Evolutionary conservation across 306 rosid genomes (phyloP), one percentile per base, ranked within the genome.

Genomic region (Cucurbita maxima): DNA sequence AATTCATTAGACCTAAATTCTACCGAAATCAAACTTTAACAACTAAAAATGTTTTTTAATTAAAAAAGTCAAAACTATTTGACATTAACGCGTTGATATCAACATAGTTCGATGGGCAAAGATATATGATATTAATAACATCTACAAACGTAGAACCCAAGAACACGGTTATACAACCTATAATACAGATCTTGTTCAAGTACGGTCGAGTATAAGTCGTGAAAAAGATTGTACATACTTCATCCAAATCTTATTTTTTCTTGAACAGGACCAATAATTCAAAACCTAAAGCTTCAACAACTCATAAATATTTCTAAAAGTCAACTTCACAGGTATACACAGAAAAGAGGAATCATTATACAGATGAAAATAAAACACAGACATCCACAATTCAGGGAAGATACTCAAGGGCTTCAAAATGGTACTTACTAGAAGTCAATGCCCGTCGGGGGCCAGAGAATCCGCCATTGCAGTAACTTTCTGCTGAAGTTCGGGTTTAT

Each of bases 401-500:
- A 69, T 38, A 40, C 6, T 40, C 73, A 44, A 51, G 19, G 30
- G 41, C 41, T 52, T 62, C 73, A 71, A n/a, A 43, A 66, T 38
- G 34, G 55, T 11, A 69, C 59, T 52, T 76, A 80, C 37, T 53
- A 70, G 50, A 40, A 43, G 58, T 83, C 83, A 84, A 71, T 76
- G 67, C 62, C 44, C 73, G 20, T 48, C 5, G 7, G 56, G 64
- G 25, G 83, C 30, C 18, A 76, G 63, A 38, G 88, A 83, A 78
- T 89, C 99, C 58, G 63, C 71, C 38, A 89, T 47, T 34, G 87
- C 87, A 68, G 79, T 82, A 43, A 89, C 64, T 84, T 87, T 95
- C 85, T 84, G 86, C 86, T 83, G 86, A 77, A 95, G 84, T 88
- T 91, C 99, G 4, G 92, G 88, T 83, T 81, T 95, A 89, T 95